Base-by-base conservation (phyloP, 306 rosid species). In the Dalbergia oliveri region DNA sequence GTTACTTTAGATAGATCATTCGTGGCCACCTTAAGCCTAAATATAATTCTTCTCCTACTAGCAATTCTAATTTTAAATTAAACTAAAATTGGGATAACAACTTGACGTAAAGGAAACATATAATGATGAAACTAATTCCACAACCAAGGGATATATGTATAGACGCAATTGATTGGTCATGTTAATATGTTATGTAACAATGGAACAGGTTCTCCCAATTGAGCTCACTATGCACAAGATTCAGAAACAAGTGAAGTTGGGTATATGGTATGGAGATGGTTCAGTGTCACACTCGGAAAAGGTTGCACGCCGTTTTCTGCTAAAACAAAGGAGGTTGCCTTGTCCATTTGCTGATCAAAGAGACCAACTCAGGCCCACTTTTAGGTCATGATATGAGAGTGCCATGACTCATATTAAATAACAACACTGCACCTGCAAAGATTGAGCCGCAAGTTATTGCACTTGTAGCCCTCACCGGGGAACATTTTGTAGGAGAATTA, bases 281-380 rank as follows among this genome's bases (percentile, higher is more conserved):
- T 76, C 39, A 54, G 37, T 50, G 89, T 88, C 86, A 15, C 73
- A 33, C 14, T 66, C 56, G 45, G 79, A 78, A 82, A 21, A 77
- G 93, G 88, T 91, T 44, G 61, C 13, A 33, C 65, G 43, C 39
- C 75, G 72, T 88, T 89, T 80, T 91, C 91, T 54, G 47, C 50
- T 41, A 41, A 83, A 77, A 51, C 58, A 35, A 35, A 44, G 76
- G 86, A 79, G 82, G 93, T 83, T 87, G 80, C 15, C 15, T 18
- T 60, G 93, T 88, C 96, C 53, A 75, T 79, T 84, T 76, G 63
- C 19, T 54, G 44, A 77, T 82, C 31, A 37, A 47, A 58, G 49
- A n/a, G 59, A 76, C 71, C 43, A 73, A 44, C 58, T 19, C 4
- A 49, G 76, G 61, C 84, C 90, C 79, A 85, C 69, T 72, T 79